Conservation (phyloP, 192 early-diverging fungal genomes). For the Irineochytrium annulatum region DNA sequence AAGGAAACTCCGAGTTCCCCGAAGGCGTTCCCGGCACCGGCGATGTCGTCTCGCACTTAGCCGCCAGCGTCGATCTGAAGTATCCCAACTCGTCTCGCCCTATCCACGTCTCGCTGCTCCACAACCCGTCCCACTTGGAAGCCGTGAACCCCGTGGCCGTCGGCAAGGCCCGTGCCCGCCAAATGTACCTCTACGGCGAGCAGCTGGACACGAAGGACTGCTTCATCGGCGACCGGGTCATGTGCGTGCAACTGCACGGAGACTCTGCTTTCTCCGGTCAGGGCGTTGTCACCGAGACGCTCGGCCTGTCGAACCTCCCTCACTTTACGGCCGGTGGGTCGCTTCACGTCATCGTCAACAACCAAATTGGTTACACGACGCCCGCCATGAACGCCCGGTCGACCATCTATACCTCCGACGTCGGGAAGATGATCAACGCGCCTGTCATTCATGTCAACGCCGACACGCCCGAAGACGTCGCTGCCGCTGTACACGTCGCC, state of each 20-base stretch:
- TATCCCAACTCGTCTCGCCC: slow-evolving; percentile 54
- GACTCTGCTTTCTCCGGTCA: slow-evolving; percentile 71
- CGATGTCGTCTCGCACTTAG: slow-evolving; percentile 87
- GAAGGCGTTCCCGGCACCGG: slow-evolving; percentile 71
- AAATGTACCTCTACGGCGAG: slow-evolving; percentile 73
- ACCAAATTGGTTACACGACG: slow-evolving; percentile 96
- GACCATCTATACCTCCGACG: slow-evolving; percentile 85
- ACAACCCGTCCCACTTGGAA: slow-evolving; percentile 96
- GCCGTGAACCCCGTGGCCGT: slow-evolving; percentile 94
- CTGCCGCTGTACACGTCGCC: slow-evolving; percentile 74
- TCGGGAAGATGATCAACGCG: slow-evolving; percentile 94
- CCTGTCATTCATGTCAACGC: slow-evolving; percentile 97
- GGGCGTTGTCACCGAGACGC: slow-evolving; percentile 93
- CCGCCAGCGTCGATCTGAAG: slow-evolving; percentile 57
- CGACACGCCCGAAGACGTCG: slow-evolving; percentile 89
- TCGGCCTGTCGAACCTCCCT: slow-evolving; percentile 91
- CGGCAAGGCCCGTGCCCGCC: slow-evolving; percentile 92
- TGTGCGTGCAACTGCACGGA: slow-evolving; percentile 94
- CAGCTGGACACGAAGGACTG: slow-evolving; percentile 50
- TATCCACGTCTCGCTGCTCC: slow-evolving; percentile 83
- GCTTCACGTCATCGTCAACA: slow-evolving; percentile 97
- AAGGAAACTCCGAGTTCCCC: slow-evolving; percentile 90
- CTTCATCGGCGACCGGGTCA: slow-evolving; percentile 84
- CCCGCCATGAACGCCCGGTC: slow-evolving; percentile 91
- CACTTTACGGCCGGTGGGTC: slow-evolving; percentile 94